Percentiles rank a stretch among this genome's conserved stretches.
These are phyloP conservation scores for Geotrichum candidum DNA, from an alignment of 1,139 yeast genomes.

Conservation along the genomic window DNA sequence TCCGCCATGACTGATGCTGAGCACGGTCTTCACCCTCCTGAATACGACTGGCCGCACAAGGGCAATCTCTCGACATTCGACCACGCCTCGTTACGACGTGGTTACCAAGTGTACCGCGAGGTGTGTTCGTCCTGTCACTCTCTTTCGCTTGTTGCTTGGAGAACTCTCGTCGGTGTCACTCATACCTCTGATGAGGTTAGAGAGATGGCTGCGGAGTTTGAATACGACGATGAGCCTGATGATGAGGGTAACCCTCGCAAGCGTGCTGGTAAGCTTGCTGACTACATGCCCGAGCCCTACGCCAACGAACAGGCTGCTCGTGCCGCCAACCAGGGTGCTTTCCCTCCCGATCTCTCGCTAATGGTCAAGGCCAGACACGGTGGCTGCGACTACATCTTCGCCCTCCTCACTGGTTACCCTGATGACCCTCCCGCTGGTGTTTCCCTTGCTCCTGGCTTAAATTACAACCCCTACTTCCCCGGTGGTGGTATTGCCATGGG, in stretches of 20 bases:
- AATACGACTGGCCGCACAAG: slow-evolving; percentile 87
- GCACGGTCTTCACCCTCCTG: slow-evolving; percentile 96
- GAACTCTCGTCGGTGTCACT: slow-evolving; percentile 94
- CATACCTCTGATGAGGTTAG: slow-evolving; percentile 88
- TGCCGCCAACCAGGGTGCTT: slow-evolving; percentile 98
- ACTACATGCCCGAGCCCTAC: slow-evolving; percentile 90
- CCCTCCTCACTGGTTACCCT: slow-evolving; percentile 96
- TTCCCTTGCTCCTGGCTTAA: slow-evolving; percentile 81
- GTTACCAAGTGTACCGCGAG: slow-evolving; percentile 97
- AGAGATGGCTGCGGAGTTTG: slow-evolving; percentile 92
- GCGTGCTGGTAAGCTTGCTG: slow-evolving; percentile 98
- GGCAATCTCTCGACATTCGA: slow-evolving; percentile 87
- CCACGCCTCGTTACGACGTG: slow-evolving; percentile 97
- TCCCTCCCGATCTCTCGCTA: slow-evolving; percentile 96
- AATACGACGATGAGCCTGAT: slow-evolving; percentile 98
- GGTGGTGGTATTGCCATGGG: slow-evolving; percentile 99
- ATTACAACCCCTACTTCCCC: slow-evolving; percentile 99
- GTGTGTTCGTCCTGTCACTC: slow-evolving; percentile 99
- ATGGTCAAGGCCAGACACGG: slow-evolving; percentile 99
- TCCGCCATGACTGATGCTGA: slow-evolving; percentile 98
- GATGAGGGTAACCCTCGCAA: slow-evolving; percentile 98
- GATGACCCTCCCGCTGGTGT: slow-evolving; percentile 99
- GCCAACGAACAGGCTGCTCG: slow-evolving; percentile 98
- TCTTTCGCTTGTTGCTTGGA: slow-evolving; percentile 95
- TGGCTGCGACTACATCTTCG: slow-evolving; percentile 90